Evolutionary conservation across 306 rosid species (phyloP).

Genomic region (Arachis stenosperma): DNA sequence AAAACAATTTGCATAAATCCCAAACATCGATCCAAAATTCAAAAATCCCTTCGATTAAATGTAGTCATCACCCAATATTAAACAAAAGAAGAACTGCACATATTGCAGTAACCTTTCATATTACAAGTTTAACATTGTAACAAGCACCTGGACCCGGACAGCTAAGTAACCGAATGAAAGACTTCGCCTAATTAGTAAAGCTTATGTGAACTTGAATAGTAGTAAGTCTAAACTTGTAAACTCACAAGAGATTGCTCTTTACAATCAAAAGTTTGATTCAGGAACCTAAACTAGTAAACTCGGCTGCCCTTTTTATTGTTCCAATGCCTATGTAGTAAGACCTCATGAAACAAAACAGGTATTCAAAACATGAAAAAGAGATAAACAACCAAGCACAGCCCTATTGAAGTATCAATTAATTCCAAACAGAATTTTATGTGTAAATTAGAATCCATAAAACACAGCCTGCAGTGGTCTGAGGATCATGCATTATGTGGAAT

Average conservation of each 20-base stretch:
- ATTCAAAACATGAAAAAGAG: background rate
- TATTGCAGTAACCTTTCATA: slow-evolving; percentile 13
- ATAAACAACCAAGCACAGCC: background rate
- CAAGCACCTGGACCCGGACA: slow-evolving; percentile 10
- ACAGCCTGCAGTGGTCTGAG: background rate
- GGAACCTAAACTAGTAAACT: no score
- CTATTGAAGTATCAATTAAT: background rate
- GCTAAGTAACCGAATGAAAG: background rate
- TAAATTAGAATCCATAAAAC: background rate
- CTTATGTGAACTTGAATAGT: no score
- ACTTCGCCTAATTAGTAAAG: no score
- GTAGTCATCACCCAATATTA: slow-evolving; percentile 29
- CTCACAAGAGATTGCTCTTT: no score
- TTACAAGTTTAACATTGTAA: slow-evolving; percentile 14
- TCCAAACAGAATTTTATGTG: background rate
- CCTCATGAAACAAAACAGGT: slow-evolving; percentile 5
- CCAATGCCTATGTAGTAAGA: slow-evolving; percentile 3
- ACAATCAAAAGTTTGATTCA: no score
- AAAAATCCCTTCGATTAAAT: slow-evolving; percentile 28
- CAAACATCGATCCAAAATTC: slow-evolving; percentile 28
- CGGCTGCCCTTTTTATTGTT: no score
- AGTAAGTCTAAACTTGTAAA: no score
- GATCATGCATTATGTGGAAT: slow-evolving; percentile 22
- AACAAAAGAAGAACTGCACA: slow-evolving; percentile 7
- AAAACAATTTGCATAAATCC: slow-evolving; percentile 5